These are phyloP conservation scores for Acanthamoeba castellanii DNA, from an alignment of 208 protist species.

Conservation along the genomic window DNA sequence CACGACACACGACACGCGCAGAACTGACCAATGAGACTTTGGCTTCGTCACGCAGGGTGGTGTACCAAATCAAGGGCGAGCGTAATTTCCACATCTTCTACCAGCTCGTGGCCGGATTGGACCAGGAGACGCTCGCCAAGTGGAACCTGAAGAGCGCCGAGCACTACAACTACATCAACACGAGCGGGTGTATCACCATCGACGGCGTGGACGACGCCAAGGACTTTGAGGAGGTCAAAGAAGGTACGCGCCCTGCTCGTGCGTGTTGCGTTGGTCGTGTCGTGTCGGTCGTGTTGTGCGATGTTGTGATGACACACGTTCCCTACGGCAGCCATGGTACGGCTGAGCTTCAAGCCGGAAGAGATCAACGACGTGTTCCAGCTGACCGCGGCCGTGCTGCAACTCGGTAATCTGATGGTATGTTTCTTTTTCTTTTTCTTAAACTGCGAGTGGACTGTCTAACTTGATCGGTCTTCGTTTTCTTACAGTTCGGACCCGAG, in stretches of 20 bases:
- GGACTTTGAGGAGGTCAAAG: slow-evolving; percentile 88
- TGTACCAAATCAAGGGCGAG: slow-evolving; percentile 47
- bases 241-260: neutral
- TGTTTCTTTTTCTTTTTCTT: too few relatives aligned
- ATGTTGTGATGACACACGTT: slow-evolving; percentile 86
- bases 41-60: too few relatives aligned
- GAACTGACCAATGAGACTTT: too few relatives aligned
- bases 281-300: too few relatives aligned
- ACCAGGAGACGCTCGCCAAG: slow-evolving; percentile 39
- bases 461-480: too few relatives aligned
- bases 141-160: slow-evolving; percentile 90
- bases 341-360: slow-evolving; percentile 81
- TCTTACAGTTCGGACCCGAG: slow-evolving; percentile 81
- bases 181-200: slow-evolving; percentile 88
- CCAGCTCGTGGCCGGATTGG: neutral
- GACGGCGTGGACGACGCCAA: slow-evolving; percentile 92
- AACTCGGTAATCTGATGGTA: neutral
- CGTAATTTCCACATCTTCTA: slow-evolving; percentile 9
- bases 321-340: slow-evolving; percentile 86
- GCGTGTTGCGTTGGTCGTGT: too few relatives aligned
- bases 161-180: slow-evolving; percentile 93
- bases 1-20: too few relatives aligned
- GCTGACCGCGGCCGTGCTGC: slow-evolving; percentile 39
- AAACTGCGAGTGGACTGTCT: too few relatives aligned
- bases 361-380: slow-evolving; percentile 83